Conservation (phyloP, 306 rosid species). For the Casuarina glauca region DNA sequence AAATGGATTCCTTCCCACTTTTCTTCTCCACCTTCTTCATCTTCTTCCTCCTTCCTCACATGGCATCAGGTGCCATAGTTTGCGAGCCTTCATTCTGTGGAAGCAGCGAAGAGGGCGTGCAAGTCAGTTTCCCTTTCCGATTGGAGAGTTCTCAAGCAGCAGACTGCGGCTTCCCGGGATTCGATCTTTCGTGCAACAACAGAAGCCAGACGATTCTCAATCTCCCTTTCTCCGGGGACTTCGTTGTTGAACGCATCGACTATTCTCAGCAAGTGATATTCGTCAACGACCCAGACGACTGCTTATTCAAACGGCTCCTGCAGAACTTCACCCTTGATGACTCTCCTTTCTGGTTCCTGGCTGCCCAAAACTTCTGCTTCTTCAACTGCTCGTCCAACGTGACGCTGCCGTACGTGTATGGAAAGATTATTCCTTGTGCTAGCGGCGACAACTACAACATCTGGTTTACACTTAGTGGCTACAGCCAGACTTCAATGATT, state of each 20-base stretch:
- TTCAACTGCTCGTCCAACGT: slow-evolving; percentile 39
- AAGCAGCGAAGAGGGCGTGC: neutral
- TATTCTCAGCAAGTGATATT: slow-evolving; percentile 2
- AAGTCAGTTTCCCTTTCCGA: slow-evolving; percentile 38
- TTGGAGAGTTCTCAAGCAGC: neutral
- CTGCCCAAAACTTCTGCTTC: slow-evolving; percentile 19
- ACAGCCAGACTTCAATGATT: neutral
- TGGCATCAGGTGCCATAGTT: slow-evolving; percentile 5
- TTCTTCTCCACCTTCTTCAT: slow-evolving; percentile 13
- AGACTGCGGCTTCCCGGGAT: slow-evolving; percentile 11
- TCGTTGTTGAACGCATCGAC: slow-evolving; percentile 8
- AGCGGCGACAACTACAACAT: slow-evolving; percentile 12
- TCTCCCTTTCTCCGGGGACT: slow-evolving; percentile 28
- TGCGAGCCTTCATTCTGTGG: slow-evolving; percentile 23
- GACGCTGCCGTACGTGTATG: neutral
- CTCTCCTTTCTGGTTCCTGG: neutral
- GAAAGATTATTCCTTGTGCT: slow-evolving; percentile 28
- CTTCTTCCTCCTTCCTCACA: slow-evolving; percentile 10
- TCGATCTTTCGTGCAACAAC: slow-evolving; percentile 28
- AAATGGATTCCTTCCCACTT: slow-evolving; percentile 20
- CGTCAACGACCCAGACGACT: slow-evolving; percentile 32
- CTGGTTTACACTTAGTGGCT: neutral
- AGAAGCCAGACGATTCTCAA: slow-evolving; percentile 25
- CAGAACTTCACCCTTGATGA: neutral
- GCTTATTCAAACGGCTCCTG: slow-evolving; percentile 29